Evolutionary conservation across 345 rosid species (phyloP), one percentile per base, ranked within the genome.

Genomic region (Brassica incana): DNA sequence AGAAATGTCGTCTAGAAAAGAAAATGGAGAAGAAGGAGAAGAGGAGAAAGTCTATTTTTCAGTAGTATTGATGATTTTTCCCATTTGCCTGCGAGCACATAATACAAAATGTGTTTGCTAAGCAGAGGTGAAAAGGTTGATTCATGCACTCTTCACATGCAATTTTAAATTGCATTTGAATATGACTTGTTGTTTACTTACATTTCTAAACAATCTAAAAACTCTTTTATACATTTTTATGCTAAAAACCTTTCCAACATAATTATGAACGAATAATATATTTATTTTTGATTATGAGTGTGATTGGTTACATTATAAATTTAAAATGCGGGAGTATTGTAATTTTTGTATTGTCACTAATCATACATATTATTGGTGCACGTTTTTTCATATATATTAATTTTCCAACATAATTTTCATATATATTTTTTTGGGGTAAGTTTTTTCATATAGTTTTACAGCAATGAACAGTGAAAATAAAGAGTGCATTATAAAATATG

Each of bases 1-100:
- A 58, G 77, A 72, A 78, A 59, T 48, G 30, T 25, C 30, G 15
- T 67, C 30, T 10, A 38, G 67, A 76, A 38, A 3, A 50, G 58
- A 50, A 50, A 7, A 50, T 14, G 58, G 58, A 50, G 58, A 50
- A 29, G 30, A 29, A 29, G 30, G 30, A 29, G 30, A 48, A 50
- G 75, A 70, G 64, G 35, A 33, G 60, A 56, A 66, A 66, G 3
- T 18, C 11, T 18, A 11, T 30, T 64, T 9, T 15, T 32, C 1
- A 67, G 48, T 52, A 23, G 14, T 8, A 7, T 3, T 64, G 76
- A 71, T 65, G 64, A 63, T 33, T 3, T 61, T 33, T 23, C 14
- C 33, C 54, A 36, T 38, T 64, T 52, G 16, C 43, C 66, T 36
- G 58, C 12, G 6, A 60, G n/a, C 65, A 25, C 65, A 60, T 59